Conservation (phyloP, 495 filamentous ascomycete genomes). For the Saxophila tyrrhenica region DNA sequence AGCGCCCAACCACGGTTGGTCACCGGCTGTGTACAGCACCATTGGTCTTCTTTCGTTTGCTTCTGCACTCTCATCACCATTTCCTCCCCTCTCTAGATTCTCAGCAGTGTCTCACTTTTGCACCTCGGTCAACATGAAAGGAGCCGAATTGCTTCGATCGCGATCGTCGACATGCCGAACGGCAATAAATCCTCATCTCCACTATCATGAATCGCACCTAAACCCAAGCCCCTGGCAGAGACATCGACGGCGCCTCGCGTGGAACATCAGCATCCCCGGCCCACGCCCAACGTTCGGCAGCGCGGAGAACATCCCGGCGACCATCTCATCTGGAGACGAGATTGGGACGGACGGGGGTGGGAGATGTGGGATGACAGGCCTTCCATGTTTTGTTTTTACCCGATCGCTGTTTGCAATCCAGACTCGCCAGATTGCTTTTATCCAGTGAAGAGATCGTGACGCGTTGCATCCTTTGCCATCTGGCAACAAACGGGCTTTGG, state of each 20-base stretch:
- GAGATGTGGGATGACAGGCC: neutral
- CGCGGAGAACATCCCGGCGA: neutral
- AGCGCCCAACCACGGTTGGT: neutral
- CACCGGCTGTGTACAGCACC: neutral
- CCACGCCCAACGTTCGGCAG: neutral
- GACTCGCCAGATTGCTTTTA: neutral
- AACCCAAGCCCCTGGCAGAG: neutral
- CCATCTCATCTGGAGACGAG: neutral
- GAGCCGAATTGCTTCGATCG: too few relatives aligned
- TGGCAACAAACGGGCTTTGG: too few relatives aligned
- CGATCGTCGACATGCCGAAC: too few relatives aligned
- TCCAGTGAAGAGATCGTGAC: too few relatives aligned
- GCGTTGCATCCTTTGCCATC: too few relatives aligned
- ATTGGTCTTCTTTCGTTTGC: too few relatives aligned
- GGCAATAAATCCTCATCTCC: too few relatives aligned
- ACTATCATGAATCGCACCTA: neutral
- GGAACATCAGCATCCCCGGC: neutral
- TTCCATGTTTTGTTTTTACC: neutral
- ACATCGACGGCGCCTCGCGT: neutral
- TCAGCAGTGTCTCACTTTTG: neutral
- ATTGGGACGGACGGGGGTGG: neutral
- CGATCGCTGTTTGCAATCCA: too few relatives aligned
- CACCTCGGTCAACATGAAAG: too few relatives aligned
- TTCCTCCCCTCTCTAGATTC: too few relatives aligned
- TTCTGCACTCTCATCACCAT: too few relatives aligned